Evolutionary conservation across 148 eudicot genomes (phyloP).

Genomic region (Selenicereus undatus): DNA sequence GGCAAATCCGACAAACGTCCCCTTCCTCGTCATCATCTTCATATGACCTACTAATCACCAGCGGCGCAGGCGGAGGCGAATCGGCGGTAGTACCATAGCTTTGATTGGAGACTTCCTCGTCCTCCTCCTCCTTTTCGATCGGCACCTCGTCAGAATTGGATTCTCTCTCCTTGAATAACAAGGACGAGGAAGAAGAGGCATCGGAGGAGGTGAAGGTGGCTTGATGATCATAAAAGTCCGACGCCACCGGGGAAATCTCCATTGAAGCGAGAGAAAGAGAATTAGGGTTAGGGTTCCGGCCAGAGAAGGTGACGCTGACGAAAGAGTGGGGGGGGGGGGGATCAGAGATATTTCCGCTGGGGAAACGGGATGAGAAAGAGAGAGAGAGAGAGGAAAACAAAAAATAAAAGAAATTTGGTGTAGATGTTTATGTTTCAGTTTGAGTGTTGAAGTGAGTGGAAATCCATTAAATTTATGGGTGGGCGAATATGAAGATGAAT

Average conservation of each 20-base stretch:
- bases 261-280: neutral
- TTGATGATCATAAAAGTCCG: neutral
- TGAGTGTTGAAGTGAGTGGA: too few species aligned
- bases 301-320: neutral
- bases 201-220: conserved; percentile 11
- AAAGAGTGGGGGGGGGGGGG: too few species aligned
- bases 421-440: too few species aligned
- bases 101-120: neutral
- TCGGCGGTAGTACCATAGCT: neutral
- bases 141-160: conserved; percentile 23
- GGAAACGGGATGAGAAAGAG: neutral
- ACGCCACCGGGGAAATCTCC: conserved; percentile 2
- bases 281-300: neutral
- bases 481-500: too few species aligned
- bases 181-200: conserved; percentile 1
- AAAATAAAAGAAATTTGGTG: too few species aligned
- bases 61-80: neutral
- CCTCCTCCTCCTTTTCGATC: conserved; percentile 21
- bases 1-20: conserved; percentile 86
- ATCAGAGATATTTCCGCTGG: neutral
- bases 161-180: conserved; percentile 14
- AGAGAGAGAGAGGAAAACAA: neutral
- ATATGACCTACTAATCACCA: conserved; percentile 13
- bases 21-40: conserved; percentile 72
- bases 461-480: too few species aligned